Percentiles rank a stretch among this genome's conserved stretches.
phyloP scores from a whole-genome alignment of 2,329 filamentous ascomycete species.

The Gremmenia infestans region DNA sequence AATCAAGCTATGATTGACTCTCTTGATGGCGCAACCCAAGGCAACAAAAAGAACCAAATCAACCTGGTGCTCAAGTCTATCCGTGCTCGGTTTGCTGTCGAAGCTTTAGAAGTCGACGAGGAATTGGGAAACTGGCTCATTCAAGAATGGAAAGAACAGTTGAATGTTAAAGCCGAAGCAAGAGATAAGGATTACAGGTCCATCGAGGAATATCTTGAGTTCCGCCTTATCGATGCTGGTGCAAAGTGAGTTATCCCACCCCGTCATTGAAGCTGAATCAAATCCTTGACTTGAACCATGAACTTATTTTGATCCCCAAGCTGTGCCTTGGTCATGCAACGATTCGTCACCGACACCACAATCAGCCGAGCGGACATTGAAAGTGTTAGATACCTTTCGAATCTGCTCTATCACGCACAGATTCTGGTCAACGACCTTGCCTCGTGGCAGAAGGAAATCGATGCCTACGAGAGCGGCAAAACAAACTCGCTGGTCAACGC shows the following conservation, averaged over 20 bases:
- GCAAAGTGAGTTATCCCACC: background rate
- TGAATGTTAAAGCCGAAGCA: background rate
- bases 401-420: background rate
- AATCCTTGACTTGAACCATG: background rate
- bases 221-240: background rate
- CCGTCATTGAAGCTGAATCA: too few relatives aligned
- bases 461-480: background rate
- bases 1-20: conserved; percentile 1
- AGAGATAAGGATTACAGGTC: conserved; percentile 1
- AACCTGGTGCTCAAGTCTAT: background rate
- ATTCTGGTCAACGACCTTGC: background rate
- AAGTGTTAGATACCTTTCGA: background rate
- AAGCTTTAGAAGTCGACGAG: background rate
- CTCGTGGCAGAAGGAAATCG: conserved; percentile 1
- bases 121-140: background rate
- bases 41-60: background rate
- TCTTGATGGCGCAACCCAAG: background rate
- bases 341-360: conserved; percentile 1
- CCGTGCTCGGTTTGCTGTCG: background rate
- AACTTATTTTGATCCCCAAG: background rate
- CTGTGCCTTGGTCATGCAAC: background rate
- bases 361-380: background rate
- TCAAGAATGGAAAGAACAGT: background rate
- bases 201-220: background rate
- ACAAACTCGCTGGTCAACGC: background rate